phyloP scores from a whole-genome alignment of 2,329 filamentous ascomycete species.

The Aspergillus ochraceus region DNA sequence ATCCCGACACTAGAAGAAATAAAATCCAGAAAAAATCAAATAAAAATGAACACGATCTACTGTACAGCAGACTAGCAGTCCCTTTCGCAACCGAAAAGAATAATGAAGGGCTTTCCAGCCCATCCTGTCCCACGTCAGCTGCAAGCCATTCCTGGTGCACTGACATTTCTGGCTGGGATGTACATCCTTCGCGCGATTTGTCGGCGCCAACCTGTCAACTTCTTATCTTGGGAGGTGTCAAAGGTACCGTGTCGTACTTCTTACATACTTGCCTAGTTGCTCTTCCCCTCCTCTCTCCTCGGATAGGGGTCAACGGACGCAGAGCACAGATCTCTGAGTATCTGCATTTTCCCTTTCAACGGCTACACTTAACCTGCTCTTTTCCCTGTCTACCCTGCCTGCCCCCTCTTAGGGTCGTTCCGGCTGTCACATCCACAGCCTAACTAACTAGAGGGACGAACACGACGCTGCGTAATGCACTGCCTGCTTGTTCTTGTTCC shows the following conservation, averaged over 20 bases:
- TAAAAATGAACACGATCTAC: conserved; percentile 1
- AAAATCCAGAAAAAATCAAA: too few species aligned
- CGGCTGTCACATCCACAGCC: too few species aligned
- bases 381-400: neutral
- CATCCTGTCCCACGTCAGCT: conserved; percentile 3
- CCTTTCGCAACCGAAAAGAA: neutral
- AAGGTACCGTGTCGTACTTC: too few species aligned
- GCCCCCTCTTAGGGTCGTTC: too few species aligned
- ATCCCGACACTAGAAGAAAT: too few species aligned
- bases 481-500: too few species aligned
- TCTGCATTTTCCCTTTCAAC: conserved; percentile 1
- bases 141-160: conserved; percentile 1
- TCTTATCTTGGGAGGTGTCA: too few species aligned
- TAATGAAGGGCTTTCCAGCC: neutral
- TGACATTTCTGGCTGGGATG: neutral
- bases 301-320: neutral
- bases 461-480: neutral
- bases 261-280: neutral
- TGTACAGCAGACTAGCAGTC: neutral
- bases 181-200: neutral
- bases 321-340: neutral
- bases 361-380: neutral
- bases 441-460: neutral
- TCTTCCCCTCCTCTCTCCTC: neutral
- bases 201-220: too few species aligned